A percentile compares a stretch with the other conserved stretches of the same genome.
Conservation (phyloP, 2,329 filamentous ascomycete species). For the Hirsutella minnesotensis region DNA sequence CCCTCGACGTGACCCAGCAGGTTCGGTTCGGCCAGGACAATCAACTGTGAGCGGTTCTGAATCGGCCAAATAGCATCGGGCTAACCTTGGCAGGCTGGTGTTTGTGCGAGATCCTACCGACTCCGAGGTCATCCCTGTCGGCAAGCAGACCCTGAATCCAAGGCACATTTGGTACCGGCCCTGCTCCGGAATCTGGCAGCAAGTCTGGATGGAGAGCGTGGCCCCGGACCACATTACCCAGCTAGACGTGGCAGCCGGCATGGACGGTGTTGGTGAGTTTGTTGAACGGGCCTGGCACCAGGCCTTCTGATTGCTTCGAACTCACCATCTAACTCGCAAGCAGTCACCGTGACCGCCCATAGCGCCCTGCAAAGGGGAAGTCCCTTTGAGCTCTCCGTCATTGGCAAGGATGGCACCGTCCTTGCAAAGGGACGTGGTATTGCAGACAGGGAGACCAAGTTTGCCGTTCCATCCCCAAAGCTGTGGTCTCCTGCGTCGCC, state of each 20-base stretch:
- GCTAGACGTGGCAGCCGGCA: constrained; percentile 46
- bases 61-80: background rate
- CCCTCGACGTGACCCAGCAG: constrained; percentile 41
- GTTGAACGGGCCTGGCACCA: no score
- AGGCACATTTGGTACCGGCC: constrained; percentile 60
- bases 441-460: constrained; percentile 39
- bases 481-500: constrained; percentile 56
- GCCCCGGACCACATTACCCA: constrained; percentile 44
- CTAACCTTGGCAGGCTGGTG: constrained; percentile 33
- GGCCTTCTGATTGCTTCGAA: no score
- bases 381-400: constrained; percentile 22
- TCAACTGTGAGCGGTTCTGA: constrained; percentile 30
- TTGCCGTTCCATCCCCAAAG: constrained; percentile 40
- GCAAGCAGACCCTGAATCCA: constrained; percentile 48
- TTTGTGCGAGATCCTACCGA: constrained; percentile 61
- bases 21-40: constrained; percentile 32
- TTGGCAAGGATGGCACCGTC: constrained; percentile 22
- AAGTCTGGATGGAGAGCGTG: constrained; percentile 58
- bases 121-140: constrained; percentile 46
- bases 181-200: constrained; percentile 65
- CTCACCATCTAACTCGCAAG: no score
- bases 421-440: constrained; percentile 31
- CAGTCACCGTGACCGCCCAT: constrained; percentile 45
- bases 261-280: constrained; percentile 35
- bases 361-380: constrained; percentile 25